Percentiles rank a stretch among this genome's conserved stretches.
These are phyloP conservation scores for Passiflora organensis DNA, from an alignment of 345 rosid species.

Conservation along the genomic window DNA sequence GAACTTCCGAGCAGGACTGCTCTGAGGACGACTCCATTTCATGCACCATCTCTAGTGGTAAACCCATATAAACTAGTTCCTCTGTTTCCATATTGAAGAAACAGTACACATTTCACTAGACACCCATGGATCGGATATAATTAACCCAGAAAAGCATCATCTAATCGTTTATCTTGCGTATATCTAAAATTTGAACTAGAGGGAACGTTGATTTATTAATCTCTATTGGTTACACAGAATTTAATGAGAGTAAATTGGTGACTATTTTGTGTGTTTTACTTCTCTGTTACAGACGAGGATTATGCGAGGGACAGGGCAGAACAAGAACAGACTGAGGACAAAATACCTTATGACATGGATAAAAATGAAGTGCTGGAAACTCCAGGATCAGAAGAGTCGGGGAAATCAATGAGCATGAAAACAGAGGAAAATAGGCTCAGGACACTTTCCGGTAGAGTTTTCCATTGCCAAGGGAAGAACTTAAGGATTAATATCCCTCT, in stretches of 20 bases:
- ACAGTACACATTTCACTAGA: not conserved
- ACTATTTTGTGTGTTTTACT: not conserved
- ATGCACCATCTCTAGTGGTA: slow-evolving; percentile 79
- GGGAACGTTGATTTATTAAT: no score
- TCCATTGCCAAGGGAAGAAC: slow-evolving; percentile 74
- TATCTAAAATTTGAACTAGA: no score
- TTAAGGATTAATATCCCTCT: slow-evolving; percentile 79
- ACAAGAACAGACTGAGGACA: slow-evolving; percentile 48
- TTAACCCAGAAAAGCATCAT: no score
- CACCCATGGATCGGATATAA: not conserved
- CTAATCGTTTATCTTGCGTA: not conserved
- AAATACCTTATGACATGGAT: slow-evolving; percentile 37
- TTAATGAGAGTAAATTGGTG: not conserved
- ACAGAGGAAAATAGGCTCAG: slow-evolving; percentile 41
- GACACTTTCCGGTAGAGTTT: slow-evolving; percentile 45
- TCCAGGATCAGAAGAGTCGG: slow-evolving; percentile 39
- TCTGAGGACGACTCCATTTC: slow-evolving; percentile 75
- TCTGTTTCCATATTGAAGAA: no score
- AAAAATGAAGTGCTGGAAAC: slow-evolving; percentile 37
- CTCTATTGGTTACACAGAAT: not conserved
- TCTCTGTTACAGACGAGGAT: slow-evolving; percentile 53
- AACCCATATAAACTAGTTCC: not conserved
- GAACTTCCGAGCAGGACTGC: slow-evolving; percentile 38
- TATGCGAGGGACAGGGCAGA: slow-evolving; percentile 53
- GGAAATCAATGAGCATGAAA: slow-evolving; percentile 35